Evolutionary conservation across 2,329 filamentous ascomycete species (phyloP).

Genomic region (Hypoxylon sp.): DNA sequence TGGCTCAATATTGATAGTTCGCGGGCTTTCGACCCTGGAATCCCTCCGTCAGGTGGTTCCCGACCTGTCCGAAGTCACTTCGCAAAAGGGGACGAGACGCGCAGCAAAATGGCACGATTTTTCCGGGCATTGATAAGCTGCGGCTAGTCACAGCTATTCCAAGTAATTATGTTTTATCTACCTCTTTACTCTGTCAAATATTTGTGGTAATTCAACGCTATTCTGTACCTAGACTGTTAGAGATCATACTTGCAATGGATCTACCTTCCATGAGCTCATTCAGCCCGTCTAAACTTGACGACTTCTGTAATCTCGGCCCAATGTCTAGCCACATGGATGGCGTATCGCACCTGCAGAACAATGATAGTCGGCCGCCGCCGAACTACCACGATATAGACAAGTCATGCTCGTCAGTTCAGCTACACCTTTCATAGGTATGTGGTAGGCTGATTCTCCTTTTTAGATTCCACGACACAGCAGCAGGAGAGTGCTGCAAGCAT

Average conservation of each 20-base stretch:
- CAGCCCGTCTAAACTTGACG: neutral
- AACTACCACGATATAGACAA: neutral
- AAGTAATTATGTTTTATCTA: neutral
- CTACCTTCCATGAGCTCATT: neutral
- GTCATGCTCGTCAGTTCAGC: neutral
- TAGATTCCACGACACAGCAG: neutral
- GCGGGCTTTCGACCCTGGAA: neutral
- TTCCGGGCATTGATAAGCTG: neutral
- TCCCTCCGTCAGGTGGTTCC: neutral
- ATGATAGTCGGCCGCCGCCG: neutral
- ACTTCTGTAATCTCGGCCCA: neutral
- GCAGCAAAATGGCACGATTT: neutral
- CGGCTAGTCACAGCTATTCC: neutral
- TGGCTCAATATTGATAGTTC: neutral
- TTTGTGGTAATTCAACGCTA: neutral
- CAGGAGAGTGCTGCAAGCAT: neutral
- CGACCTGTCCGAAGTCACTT: neutral
- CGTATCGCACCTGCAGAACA: neutral
- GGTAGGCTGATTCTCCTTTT: neutral
- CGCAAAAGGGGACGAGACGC: neutral
- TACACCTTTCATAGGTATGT: neutral
- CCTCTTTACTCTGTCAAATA: neutral
- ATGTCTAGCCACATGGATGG: neutral
- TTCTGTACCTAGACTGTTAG: neutral
- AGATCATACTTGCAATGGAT: neutral